A percentile compares a stretch with the other conserved stretches of the same genome.
These are phyloP conservation scores for Dothideomycetes sp. DNA, from an alignment of 2,329 filamentous ascomycete species.

Conservation along the genomic window DNA sequence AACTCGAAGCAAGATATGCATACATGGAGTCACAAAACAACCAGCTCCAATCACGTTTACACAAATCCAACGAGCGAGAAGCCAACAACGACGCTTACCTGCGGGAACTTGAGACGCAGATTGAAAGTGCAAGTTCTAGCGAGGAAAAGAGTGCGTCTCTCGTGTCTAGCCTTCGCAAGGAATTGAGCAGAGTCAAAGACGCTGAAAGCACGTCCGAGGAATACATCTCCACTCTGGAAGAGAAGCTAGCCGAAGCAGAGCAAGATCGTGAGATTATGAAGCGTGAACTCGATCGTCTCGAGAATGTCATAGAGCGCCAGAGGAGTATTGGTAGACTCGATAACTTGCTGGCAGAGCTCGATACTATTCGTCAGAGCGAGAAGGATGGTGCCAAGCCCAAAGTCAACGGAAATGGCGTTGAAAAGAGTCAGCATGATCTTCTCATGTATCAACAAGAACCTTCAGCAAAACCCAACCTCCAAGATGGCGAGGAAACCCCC, in stretches of 20 bases:
- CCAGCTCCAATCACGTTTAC: slow-evolving; percentile 80
- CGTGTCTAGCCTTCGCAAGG: slow-evolving; percentile 79
- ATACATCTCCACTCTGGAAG: slow-evolving; percentile 93
- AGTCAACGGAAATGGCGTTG: slow-evolving; percentile 29
- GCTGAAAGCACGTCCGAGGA: slow-evolving; percentile 88
- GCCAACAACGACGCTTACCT: slow-evolving; percentile 86
- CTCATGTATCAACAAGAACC: neutral
- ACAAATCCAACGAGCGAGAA: slow-evolving; percentile 88
- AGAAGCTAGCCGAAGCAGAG: slow-evolving; percentile 88
- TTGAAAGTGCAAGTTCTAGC: slow-evolving; percentile 81
- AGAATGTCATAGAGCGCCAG: slow-evolving; percentile 92
- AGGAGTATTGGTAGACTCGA: slow-evolving; percentile 91
- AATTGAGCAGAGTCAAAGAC: slow-evolving; percentile 77
- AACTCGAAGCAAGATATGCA: slow-evolving; percentile 88
- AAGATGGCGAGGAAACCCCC: neutral
- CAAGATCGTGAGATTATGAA: slow-evolving; percentile 96
- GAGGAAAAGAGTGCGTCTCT: slow-evolving; percentile 88
- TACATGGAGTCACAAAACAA: slow-evolving; percentile 87
- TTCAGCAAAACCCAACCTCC: too few relatives aligned
- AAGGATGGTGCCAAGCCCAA: slow-evolving; percentile 21
- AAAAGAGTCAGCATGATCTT: slow-evolving; percentile 15
- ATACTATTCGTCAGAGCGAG: slow-evolving; percentile 44
- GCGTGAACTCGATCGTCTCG: slow-evolving; percentile 84
- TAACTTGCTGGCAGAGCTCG: slow-evolving; percentile 81
- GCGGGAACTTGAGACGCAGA: slow-evolving; percentile 79